Conservation (phyloP, 257 asterid species). For the Petunia secreta region DNA sequence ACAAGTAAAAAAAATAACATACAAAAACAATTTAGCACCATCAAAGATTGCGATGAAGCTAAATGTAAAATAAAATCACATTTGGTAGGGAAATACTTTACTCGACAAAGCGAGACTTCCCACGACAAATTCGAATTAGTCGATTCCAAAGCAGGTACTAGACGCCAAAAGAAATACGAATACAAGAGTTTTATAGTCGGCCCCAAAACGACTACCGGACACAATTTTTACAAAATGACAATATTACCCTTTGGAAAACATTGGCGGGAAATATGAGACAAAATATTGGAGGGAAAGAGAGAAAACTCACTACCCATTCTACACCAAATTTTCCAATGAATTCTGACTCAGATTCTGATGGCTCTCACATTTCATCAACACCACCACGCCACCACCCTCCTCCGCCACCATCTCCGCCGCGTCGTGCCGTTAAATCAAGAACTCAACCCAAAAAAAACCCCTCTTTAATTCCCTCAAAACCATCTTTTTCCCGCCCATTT, state of each 20-base stretch:
- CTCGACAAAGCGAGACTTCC: too few relatives aligned
- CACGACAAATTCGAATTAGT: too few relatives aligned
- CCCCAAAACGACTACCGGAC: too few relatives aligned
- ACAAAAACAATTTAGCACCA: too few relatives aligned
- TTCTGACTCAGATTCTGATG: constrained; percentile 77
- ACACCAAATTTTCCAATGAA: constrained; percentile 51
- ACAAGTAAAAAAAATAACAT: too few relatives aligned
- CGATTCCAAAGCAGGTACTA: too few relatives aligned
- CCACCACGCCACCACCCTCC: constrained; percentile 55
- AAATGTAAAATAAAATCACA: too few relatives aligned
- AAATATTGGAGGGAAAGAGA: not conserved
- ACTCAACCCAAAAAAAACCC: constrained; percentile 44
- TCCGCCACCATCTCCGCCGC: constrained; percentile 30
- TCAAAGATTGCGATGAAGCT: too few relatives aligned
- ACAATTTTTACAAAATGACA: not conserved
- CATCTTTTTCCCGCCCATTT: constrained; percentile 54
- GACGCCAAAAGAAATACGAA: too few relatives aligned
- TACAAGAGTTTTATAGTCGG: too few relatives aligned
- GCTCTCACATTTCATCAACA: constrained; percentile 82
- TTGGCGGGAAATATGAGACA: constrained; percentile 35
- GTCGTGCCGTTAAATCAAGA: constrained; percentile 38
- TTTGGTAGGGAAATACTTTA: too few relatives aligned
- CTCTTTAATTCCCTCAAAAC: constrained; percentile 31
- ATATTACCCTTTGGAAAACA: not conserved
- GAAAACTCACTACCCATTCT: not conserved